These are phyloP conservation scores for Leucosporidium scottii DNA, from an alignment of 768 basidiomycete genomes.

Conservation along the genomic window DNA sequence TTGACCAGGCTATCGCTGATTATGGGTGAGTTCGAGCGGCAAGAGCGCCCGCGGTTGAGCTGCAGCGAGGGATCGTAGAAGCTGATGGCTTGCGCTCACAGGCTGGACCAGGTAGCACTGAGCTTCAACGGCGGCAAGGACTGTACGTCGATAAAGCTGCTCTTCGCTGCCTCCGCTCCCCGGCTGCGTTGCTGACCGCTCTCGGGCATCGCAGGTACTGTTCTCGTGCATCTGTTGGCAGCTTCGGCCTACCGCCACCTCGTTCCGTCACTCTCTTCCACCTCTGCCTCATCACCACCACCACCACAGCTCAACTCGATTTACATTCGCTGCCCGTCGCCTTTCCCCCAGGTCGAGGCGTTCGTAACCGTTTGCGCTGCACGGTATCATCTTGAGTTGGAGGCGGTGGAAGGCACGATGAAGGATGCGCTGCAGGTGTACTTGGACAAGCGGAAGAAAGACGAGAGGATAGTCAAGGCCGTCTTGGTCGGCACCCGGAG, in stretches of 20 bases:
- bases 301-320: conserved; percentile 46
- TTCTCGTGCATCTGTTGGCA: conserved; percentile 82
- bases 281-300: conserved; percentile 4
- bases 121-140: conserved; percentile 99
- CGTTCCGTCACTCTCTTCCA: conserved; percentile 47
- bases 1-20: conserved; percentile 65
- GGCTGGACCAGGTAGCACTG: conserved; percentile 52
- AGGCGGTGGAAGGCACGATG: conserved; percentile 59
- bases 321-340: conserved; percentile 84
- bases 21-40: conserved; percentile 61
- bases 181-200: conserved; percentile 38
- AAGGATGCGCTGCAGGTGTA: conserved; percentile 42
- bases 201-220: conserved; percentile 59
- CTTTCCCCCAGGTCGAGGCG: conserved; percentile 71
- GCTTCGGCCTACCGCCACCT: conserved; percentile 55
- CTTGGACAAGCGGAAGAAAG: conserved; percentile 5
- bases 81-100: conserved; percentile 11
- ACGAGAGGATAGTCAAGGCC: conserved; percentile 53
- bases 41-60: background rate
- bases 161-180: conserved; percentile 4
- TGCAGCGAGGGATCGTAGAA: background rate
- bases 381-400: conserved; percentile 69
- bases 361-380: conserved; percentile 65
- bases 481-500: conserved; percentile 84
- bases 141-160: conserved; percentile 50